Conservation (phyloP, 2,329 filamentous ascomycete species). For the Fusarium globosum region DNA sequence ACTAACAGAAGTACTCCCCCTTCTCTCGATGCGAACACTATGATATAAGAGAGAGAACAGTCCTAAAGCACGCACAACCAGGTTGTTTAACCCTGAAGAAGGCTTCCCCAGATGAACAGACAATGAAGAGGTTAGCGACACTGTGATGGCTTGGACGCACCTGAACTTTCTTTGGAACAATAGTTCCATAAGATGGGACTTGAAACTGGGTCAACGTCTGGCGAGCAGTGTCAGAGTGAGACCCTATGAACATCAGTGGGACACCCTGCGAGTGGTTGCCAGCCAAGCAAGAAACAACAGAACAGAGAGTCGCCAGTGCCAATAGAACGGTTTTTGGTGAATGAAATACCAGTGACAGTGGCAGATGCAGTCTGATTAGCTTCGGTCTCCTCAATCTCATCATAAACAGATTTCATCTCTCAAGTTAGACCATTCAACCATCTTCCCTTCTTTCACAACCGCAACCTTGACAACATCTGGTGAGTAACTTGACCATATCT, state of each 20-base stretch:
- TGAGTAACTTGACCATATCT: background rate
- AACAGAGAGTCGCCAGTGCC: background rate
- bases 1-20: too few species aligned
- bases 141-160: too few species aligned
- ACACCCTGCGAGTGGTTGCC: background rate
- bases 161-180: too few species aligned
- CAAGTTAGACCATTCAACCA: background rate
- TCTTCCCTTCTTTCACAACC: background rate
- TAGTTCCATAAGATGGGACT: too few species aligned
- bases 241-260: background rate
- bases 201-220: background rate
- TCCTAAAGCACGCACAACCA: accelerated
- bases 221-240: background rate
- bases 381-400: background rate
- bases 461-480: background rate
- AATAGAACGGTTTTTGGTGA: accelerated
- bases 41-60: accelerated
- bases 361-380: background rate
- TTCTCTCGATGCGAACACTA: accelerated
- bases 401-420: background rate
- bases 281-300: background rate
- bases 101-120: background rate
- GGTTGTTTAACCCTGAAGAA: background rate
- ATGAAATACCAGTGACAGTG: background rate
- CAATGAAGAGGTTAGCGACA: background rate